Evolutionary conservation across 169 alveolate species (phyloP).

Genomic region (Plasmodium vinckei): DNA sequence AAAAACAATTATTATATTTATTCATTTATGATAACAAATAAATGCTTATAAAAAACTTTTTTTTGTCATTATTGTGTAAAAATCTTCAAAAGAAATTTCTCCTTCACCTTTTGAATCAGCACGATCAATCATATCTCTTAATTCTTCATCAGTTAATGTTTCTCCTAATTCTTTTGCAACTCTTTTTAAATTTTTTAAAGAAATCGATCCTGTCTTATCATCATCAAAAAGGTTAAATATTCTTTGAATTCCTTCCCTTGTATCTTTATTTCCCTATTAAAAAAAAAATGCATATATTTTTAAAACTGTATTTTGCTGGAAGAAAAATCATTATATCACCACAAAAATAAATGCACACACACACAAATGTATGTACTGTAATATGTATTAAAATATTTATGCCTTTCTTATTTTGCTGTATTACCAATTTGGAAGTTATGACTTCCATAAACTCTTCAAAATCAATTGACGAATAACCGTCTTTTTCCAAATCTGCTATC

Average conservation of each 20-base stretch:
- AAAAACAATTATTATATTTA: background rate
- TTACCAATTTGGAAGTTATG: constrained; percentile 95
- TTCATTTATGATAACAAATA: constrained; percentile 1
- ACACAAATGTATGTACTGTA: background rate
- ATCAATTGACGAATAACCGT: constrained; percentile 95
- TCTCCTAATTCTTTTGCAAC: constrained; percentile 99
- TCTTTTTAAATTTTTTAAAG: constrained; percentile 96
- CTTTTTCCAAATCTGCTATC: constrained; percentile 98
- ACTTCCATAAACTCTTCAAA: constrained; percentile 98
- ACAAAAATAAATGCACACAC: background rate
- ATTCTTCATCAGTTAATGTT: constrained; percentile 97
- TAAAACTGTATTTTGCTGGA: background rate
- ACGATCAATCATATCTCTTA: constrained; percentile 98
- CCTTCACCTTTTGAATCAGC: constrained; percentile 99
- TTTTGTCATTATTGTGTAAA: constrained; percentile 98
- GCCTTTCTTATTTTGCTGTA: constrained; percentile 3
- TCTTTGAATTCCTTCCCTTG: constrained; percentile 97
- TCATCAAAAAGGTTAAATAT: constrained; percentile 98
- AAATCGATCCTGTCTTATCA: constrained; percentile 96
- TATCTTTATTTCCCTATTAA: constrained; percentile 95
- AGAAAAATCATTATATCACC: too few relatives aligned
- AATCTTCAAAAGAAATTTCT: constrained; percentile 98
- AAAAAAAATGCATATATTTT: constrained; percentile 5
- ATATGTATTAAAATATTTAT: background rate
- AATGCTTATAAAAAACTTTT: constrained; percentile 93